Conservation (phyloP, 768 basidiomycete genomes). For the Pleurotus ostreatus region DNA sequence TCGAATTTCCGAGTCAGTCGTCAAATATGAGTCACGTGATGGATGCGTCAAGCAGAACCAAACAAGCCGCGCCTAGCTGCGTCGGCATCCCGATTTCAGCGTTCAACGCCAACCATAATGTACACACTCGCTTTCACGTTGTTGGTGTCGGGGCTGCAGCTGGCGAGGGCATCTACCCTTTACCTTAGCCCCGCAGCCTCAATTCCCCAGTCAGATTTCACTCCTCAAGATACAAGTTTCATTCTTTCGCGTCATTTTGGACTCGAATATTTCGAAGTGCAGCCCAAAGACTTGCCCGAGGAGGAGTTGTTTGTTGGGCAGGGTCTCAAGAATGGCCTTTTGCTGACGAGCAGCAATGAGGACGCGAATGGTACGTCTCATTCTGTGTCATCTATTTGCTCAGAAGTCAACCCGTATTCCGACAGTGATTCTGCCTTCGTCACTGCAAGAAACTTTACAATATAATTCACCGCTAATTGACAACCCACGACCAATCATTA, state of each 20-base stretch:
- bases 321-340: slow-evolving; percentile 43
- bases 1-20: neutral
- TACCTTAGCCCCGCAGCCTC: slow-evolving; percentile 50
- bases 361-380: slow-evolving; percentile 47
- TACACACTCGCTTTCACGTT: slow-evolving; percentile 13
- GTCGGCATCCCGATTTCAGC: neutral
- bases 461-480: slow-evolving; percentile 25
- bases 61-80: neutral
- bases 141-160: slow-evolving; percentile 28
- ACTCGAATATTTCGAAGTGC: slow-evolving; percentile 60
- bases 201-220: slow-evolving; percentile 33
- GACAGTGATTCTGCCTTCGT: slow-evolving; percentile 55
- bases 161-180: slow-evolving; percentile 50
- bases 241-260: slow-evolving; percentile 67
- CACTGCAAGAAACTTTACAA: slow-evolving; percentile 45
- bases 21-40: neutral
- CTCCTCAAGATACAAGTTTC: slow-evolving; percentile 52
- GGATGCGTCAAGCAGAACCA: neutral
- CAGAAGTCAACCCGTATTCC: slow-evolving; percentile 8
- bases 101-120: neutral
- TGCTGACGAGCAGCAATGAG: slow-evolving; percentile 53
- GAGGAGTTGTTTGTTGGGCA: slow-evolving; percentile 55
- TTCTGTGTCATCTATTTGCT: neutral
- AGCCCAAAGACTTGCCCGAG: slow-evolving; percentile 20
- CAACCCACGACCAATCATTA: slow-evolving; percentile 47